Conservation (phyloP, 1,284 basidiomycete genomes). For the Puccinia coronata region DNA sequence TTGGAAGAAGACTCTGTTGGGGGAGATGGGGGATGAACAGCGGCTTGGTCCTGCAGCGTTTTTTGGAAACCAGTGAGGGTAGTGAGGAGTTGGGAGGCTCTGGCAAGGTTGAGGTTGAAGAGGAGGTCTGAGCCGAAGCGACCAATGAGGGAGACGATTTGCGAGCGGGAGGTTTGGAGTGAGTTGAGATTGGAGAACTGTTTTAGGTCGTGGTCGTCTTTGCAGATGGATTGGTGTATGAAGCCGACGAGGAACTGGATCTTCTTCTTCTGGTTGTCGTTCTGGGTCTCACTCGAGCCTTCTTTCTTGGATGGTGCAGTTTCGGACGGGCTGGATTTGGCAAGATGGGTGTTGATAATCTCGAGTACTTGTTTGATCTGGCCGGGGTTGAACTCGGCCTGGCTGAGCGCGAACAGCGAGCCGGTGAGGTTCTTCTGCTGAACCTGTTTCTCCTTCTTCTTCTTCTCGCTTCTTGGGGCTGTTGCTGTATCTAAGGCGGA, state of each 20-base stretch:
- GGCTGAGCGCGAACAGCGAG: slow-evolving; percentile 7
- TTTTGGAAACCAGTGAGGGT: slow-evolving; percentile 14
- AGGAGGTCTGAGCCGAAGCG: background rate
- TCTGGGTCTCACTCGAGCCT: background rate
- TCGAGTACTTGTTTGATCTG: slow-evolving; percentile 19
- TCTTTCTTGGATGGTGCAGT: background rate
- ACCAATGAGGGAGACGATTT: slow-evolving; percentile 18
- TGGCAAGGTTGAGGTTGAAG: slow-evolving; percentile 4
- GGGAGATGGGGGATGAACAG: background rate
- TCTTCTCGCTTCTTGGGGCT: too few relatives aligned
- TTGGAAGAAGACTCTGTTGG: background rate
- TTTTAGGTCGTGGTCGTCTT: slow-evolving; percentile 55
- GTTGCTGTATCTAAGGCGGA: background rate
- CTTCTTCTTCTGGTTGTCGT: background rate
- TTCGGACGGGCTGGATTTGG: background rate
- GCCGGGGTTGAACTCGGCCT: slow-evolving; percentile 16
- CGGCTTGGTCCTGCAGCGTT: background rate
- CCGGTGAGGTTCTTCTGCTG: background rate
- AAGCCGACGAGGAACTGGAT: slow-evolving; percentile 50
- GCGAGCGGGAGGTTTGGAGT: slow-evolving; percentile 2
- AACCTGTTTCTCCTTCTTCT: background rate
- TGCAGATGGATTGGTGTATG: slow-evolving; percentile 52
- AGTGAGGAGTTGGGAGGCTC: slow-evolving; percentile 9
- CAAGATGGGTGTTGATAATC: background rate
- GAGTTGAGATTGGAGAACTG: slow-evolving; percentile 39